Conservation (phyloP, 129 eudicot genomes). For the Ambrosia trifida region DNA sequence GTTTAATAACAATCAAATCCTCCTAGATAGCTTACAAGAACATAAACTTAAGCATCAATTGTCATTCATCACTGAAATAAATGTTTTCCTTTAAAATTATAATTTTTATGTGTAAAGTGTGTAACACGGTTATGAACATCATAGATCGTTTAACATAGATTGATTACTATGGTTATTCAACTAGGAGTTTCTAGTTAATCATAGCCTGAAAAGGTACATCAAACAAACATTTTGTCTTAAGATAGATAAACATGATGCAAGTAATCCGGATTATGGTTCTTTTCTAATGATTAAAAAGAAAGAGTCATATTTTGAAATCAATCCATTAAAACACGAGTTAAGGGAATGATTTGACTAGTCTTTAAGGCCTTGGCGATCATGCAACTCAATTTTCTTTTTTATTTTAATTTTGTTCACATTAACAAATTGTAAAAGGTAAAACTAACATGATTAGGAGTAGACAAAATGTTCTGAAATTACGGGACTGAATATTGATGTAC, state of each 20-base stretch:
- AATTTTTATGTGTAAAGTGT: no score
- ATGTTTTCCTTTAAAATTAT: no score
- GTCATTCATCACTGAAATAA: no score
- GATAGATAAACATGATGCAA: neutral
- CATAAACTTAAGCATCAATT: no score
- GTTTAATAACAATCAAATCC: no score
- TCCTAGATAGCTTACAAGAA: no score
- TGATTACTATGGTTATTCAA: no score
- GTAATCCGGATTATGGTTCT: constrained; percentile 1
- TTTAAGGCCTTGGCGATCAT: constrained; percentile 5
- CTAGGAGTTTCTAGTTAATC: constrained; percentile 7
- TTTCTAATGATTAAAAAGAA: neutral
- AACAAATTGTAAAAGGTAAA: constrained; percentile 8
- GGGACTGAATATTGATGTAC: neutral
- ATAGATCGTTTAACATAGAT: no score
- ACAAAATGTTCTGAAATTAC: constrained; percentile 11
- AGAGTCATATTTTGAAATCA: constrained; percentile 2
- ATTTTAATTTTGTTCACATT: neutral
- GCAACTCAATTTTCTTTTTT: neutral
- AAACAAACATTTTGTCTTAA: constrained; percentile 11
- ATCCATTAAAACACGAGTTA: constrained; percentile 19
- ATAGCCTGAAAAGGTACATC: neutral
- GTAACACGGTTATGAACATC: no score
- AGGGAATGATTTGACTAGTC: constrained; percentile 16
- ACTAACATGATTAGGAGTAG: constrained; percentile 28